Evolutionary conservation across 805 yeast genomes (phyloP), one percentile per base, ranked within the genome.

Genomic region (Zygoascus ofunaensis): DNA sequence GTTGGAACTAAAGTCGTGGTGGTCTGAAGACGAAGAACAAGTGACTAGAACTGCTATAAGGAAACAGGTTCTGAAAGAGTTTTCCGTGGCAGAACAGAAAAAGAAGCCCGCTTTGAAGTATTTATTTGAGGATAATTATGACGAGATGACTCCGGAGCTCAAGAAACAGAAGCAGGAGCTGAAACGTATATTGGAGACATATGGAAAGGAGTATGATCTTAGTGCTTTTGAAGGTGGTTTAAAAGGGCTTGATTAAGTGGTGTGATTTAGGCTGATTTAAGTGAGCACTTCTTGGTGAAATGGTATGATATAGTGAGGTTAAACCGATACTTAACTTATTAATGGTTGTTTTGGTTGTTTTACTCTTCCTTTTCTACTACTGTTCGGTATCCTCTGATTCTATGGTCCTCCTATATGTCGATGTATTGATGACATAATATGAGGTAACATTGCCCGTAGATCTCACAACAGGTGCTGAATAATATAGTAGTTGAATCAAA

Each of bases 11-110:
- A 45, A 47, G 34, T 43, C 46, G 10, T 55, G 55, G 53, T 61
- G 65, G 65, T 43, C 49, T 26, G 64, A 58, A 19, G 56, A 53
- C n/a, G 42, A 39, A 21, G 65, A 61, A 37, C 46, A 48, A 24
- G 49, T 43, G 18, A 45, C 55, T 5, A 44, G 57, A 21, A 51
- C 49, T 18, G 49, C 43, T n/a, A 41, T 51, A 2, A 47, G 59
- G 15, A 55, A 52, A 36, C 53, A 49, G 18, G 48, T 61, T 4
- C 54, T 61, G 21, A 42, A 38, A 17, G 57, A 52, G 39, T 53
- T 61, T 38, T 40, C 57, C 15, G 51, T 50, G 14, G 65, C 64
- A 12, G 65, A 61, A 42, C 53, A 58, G 46, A 45, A 48, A 21
- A 50, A 50, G 41, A 58, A 55, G 46, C 65, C 65, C 3, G 47